A percentile compares a stretch with the other conserved stretches of the same genome.
Conservation (phyloP, 345 rosid species). For the Limnanthes douglasii region DNA sequence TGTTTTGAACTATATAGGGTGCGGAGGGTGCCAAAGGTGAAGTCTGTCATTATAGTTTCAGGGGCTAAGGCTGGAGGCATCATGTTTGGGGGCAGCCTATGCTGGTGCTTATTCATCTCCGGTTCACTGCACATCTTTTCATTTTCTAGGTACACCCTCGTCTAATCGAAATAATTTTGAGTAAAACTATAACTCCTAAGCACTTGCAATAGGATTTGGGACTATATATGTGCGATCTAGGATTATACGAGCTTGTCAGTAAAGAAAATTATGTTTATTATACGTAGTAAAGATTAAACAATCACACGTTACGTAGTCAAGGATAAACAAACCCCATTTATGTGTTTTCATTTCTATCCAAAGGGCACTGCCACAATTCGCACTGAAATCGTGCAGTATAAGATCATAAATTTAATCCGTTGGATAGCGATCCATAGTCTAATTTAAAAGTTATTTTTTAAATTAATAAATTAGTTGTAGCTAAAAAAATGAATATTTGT, state of each 20-base stretch:
- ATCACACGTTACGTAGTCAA: too few species aligned
- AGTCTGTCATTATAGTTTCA: slow-evolving; percentile 31
- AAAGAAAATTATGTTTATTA: background rate
- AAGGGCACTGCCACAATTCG: too few species aligned
- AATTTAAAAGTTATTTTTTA: background rate
- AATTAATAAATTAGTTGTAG: background rate
- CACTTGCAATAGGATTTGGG: too few species aligned
- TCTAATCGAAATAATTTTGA: too few species aligned
- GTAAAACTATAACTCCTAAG: too few species aligned
- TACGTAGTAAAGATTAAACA: background rate
- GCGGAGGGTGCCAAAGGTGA: slow-evolving; percentile 26
- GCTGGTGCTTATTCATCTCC: slow-evolving; percentile 38
- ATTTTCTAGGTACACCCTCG: slow-evolving; percentile 32
- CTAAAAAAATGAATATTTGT: background rate
- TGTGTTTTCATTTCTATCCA: too few species aligned
- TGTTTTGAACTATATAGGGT: slow-evolving; percentile 8
- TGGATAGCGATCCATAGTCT: too few species aligned
- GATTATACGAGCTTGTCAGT: background rate
- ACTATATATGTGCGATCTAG: background rate
- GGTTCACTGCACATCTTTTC: slow-evolving; percentile 37
- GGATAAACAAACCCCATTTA: too few species aligned
- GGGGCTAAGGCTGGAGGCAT: slow-evolving; percentile 27
- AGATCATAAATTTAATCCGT: too few species aligned
- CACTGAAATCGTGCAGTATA: too few species aligned
- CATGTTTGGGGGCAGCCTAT: slow-evolving; percentile 25